Percentiles rank a stretch among this genome's conserved stretches.
Conservation (phyloP, 2,329 filamentous ascomycete genomes). For the Dendryphion nanum region DNA sequence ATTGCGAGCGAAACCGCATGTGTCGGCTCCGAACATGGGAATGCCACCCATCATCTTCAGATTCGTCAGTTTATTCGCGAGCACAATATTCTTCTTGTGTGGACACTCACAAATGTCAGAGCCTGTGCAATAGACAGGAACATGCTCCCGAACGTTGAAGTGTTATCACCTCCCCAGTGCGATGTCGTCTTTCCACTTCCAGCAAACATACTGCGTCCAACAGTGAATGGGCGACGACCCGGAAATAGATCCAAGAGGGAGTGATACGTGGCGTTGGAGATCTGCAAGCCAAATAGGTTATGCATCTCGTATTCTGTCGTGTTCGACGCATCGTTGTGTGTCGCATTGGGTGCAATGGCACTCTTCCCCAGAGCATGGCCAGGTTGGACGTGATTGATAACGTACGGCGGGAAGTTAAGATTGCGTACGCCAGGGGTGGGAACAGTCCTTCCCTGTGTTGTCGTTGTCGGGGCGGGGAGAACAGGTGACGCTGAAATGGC, state of each 20-base stretch:
- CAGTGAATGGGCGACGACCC: constrained; percentile 61
- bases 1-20: constrained; percentile 66
- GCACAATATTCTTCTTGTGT: too few relatives aligned
- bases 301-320: constrained; percentile 73
- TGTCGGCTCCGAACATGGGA: constrained; percentile 63
- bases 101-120: constrained; percentile 56
- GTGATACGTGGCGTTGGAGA: constrained; percentile 14
- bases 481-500: constrained; percentile 32
- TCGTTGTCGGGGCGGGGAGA: constrained; percentile 21
- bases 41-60: constrained; percentile 51
- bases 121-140: constrained; percentile 72
- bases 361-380: constrained; percentile 62
- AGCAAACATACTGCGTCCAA: constrained; percentile 70
- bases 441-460: constrained; percentile 54
- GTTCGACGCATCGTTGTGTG: constrained; percentile 62
- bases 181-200: constrained; percentile 60
- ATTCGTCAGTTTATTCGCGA: too few relatives aligned
- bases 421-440: constrained; percentile 63
- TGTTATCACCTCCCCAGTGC: constrained; percentile 48
- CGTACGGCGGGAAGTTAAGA: constrained; percentile 69
- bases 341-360: constrained; percentile 71
- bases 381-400: constrained; percentile 69
- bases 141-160: constrained; percentile 53
- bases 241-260: neutral
- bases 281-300: constrained; percentile 56